Base-by-base conservation (phyloP, 148 eudicot genomes). In the Salicornia ramosissima region DNA sequence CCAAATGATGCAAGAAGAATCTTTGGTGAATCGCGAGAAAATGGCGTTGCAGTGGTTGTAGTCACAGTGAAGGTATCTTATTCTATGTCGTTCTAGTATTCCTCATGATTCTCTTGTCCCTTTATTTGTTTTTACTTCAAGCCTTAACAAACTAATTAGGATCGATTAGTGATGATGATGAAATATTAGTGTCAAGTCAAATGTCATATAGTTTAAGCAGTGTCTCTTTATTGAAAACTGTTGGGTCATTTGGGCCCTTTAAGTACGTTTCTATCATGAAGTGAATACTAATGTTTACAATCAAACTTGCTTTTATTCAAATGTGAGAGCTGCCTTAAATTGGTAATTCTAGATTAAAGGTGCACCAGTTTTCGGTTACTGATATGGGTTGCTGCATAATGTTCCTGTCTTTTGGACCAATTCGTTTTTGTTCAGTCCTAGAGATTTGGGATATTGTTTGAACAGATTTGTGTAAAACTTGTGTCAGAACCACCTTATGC, bases 1-100 rank as follows among this genome's bases (percentile, higher is more conserved):
- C 81, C 79, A 29, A 81, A 77, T 42, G 81, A 78, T 12, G 84
- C 84, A 0, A 81, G 79, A 56, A 81, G 61, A 64, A 62, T 81
- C 47, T 81, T 78, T 47, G 26, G 51, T 68, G 74, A 71, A 69
- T 81, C 84, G 56, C 62, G 71, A 10, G 28, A 68, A 68, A 75
- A 71, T 15, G 81, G 81, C 33, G 68, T 78, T 57, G 84, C 84
- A 74, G 74, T 81, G 64, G 81, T 81, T 39, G 71, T 71, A 24
- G 81, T 78, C 58, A 68, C 84, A 30, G 84, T 81, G 49, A 77
- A 78, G 84, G 81, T 81, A 78, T 46, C 73, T 2, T 29, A 21
- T 28, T 64, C 40, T 39, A 30, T 29, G 24, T 57, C 16, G 7
- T 6, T 64, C 6, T 42, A 8, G n/a, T 21, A 43, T 10, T 10